Conservation (phyloP, 352 stramenopile species). For the Phytophthora capsici region DNA sequence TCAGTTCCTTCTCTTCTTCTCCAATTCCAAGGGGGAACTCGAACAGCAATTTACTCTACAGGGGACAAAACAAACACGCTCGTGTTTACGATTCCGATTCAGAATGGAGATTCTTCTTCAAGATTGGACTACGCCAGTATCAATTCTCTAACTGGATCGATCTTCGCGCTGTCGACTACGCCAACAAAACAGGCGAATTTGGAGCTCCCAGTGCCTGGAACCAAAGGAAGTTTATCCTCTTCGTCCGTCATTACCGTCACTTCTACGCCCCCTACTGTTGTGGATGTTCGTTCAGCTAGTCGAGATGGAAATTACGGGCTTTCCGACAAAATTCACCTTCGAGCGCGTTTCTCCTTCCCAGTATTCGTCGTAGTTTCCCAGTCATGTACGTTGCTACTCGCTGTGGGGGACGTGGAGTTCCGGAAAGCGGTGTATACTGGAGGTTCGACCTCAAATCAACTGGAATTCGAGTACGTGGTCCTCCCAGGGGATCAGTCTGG, state of each 20-base stretch:
- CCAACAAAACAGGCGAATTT: constrained; percentile 37
- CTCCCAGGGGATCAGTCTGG: constrained; percentile 49
- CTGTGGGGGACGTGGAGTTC: constrained; percentile 41
- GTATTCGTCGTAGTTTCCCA: constrained; percentile 42
- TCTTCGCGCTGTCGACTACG: constrained; percentile 59
- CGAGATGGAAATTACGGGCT: constrained; percentile 60
- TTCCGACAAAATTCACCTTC: constrained; percentile 44
- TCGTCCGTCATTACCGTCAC: constrained; percentile 45
- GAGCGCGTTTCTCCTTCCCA: constrained; percentile 60
- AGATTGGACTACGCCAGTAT: constrained; percentile 48
- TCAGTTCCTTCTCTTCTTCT: constrained; percentile 40
- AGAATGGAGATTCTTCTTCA: constrained; percentile 34
- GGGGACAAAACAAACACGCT: constrained; percentile 45
- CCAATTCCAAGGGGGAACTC: constrained; percentile 38
- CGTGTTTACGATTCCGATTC: constrained; percentile 52
- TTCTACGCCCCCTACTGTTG: constrained; percentile 47
- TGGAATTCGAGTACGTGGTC: constrained; percentile 71
- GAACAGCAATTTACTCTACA: constrained; percentile 45
- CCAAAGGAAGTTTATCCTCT: constrained; percentile 44
- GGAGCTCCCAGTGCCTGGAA: constrained; percentile 40
- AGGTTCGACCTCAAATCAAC: constrained; percentile 46
- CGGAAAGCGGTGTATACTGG: constrained; percentile 52
- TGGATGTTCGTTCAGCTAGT: constrained; percentile 31
- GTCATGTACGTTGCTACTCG: constrained; percentile 51
- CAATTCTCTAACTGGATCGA: constrained; percentile 42